Conservation (phyloP, 2,329 filamentous ascomycete genomes). For the Aspergillus unguis region DNA sequence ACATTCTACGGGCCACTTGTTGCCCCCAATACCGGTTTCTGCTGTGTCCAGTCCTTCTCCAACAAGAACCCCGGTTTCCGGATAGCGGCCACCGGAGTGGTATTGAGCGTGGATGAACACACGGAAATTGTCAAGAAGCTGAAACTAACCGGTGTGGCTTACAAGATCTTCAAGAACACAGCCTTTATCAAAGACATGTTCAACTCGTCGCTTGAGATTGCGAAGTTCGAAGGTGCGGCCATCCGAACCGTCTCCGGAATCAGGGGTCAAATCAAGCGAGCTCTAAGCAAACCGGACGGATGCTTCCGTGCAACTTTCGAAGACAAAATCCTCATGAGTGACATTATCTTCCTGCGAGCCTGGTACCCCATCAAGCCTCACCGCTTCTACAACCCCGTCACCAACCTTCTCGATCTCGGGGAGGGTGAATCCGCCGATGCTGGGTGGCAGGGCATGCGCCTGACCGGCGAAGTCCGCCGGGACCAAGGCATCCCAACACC, state of each 20-base stretch:
- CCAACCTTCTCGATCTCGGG: constrained; percentile 71
- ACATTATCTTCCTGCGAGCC: constrained; percentile 92
- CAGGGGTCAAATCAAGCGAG: constrained; percentile 94
- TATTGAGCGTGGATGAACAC: constrained; percentile 89
- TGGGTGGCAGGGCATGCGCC: constrained; percentile 83
- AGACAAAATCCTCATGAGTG: constrained; percentile 94
- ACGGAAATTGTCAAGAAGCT: constrained; percentile 99
- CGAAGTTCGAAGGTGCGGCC: constrained; percentile 94
- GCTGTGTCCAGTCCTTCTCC: constrained; percentile 85
- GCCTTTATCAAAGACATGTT: constrained; percentile 99
- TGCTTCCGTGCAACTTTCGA: constrained; percentile 97
- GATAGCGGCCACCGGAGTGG: constrained; percentile 89
- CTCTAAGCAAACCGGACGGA: constrained; percentile 87
- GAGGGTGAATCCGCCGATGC: constrained; percentile 30
- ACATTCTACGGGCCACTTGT: constrained; percentile 95
- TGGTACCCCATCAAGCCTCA: constrained; percentile 97
- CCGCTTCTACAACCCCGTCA: constrained; percentile 94
- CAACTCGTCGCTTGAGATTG: constrained; percentile 84
- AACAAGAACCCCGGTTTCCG: constrained; percentile 84
- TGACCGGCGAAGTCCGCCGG: constrained; percentile 86
- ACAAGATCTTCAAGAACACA: constrained; percentile 99
- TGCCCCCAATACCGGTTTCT: constrained; percentile 93
- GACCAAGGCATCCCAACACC: constrained; percentile 74
- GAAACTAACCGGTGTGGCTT: constrained; percentile 87
- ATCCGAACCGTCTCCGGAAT: constrained; percentile 96